Base-by-base conservation (phyloP, 768 basidiomycete species). In the Amanita polypyramis region DNA sequence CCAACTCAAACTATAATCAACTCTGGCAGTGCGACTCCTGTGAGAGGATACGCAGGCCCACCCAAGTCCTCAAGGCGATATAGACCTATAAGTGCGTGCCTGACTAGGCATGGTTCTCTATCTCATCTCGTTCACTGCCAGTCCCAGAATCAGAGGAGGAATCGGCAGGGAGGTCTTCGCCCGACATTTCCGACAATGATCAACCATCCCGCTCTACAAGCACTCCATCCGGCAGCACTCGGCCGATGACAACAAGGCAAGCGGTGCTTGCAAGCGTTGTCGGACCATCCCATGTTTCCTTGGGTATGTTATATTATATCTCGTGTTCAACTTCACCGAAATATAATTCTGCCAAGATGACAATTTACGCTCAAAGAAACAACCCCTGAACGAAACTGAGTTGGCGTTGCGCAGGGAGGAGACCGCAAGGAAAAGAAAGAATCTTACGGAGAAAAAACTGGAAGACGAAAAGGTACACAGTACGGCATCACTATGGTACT, bases 381-480 rank as follows among this genome's bases (percentile, higher is more conserved):
- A 82, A 56, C 73, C 76, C 6, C 65, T 85, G 5, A 87, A 80
- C 6, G 82, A 83, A 51, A 72, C 76, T 2, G 86, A 89, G 61
- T 68, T 88, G 3, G 85, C 85, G 0, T 65, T 88, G 2, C 73
- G 81, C 34, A 70, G 82, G 15, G 85, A 90, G 56, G 90, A 93
- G 59, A 87, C 82, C 0, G 85, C 86, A 0, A 69, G 88, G 32
- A 92, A 90, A 64, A 73, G 90, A 45, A 85, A 78, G 56, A 84
- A 87, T 56, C 64, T 91, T 37, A 78, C 77, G 5, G 86, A 90
- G 63, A 88, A 88, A 67, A 86, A 85, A 62, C 69, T 89, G 3
- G 85, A 88, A 58, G 86, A 90, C 50, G 88, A 90, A 63, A 89
- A 87, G 77, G 88, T 81, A 39, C 8, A 47, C 44, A 60, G 45